Percentiles rank a stretch among this genome's conserved stretches.
phyloP scores from a whole-genome alignment of 2,329 filamentous ascomycete genomes.

The Trichoderma cornu-damae region DNA sequence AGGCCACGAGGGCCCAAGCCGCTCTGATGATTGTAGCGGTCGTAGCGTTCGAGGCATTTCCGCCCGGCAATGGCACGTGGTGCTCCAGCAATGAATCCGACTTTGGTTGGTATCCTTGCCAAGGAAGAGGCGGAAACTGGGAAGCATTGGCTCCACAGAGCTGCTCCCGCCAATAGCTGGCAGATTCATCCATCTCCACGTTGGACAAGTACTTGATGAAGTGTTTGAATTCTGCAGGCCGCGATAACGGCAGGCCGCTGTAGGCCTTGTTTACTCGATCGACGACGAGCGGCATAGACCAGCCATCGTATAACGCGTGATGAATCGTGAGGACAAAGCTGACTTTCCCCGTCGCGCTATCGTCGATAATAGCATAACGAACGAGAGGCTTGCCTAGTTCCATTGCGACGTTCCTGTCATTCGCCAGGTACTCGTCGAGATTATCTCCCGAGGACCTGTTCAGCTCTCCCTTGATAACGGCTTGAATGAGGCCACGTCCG shows the following conservation, averaged over 20 bases:
- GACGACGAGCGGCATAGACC: constrained; percentile 48
- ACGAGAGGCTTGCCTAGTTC: constrained; percentile 44
- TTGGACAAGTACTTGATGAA: constrained; percentile 45
- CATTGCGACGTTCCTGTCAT: constrained; percentile 38
- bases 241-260: constrained; percentile 28
- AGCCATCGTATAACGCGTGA: constrained; percentile 54
- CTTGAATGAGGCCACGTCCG: constrained; percentile 42
- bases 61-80: constrained; percentile 39
- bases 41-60: constrained; percentile 40
- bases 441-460: constrained; percentile 32
- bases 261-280: constrained; percentile 45
- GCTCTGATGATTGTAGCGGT: constrained; percentile 53
- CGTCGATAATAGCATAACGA: constrained; percentile 41
- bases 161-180: constrained; percentile 44
- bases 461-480: constrained; percentile 40
- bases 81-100: constrained; percentile 51
- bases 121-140: constrained; percentile 47
- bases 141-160: constrained; percentile 41
- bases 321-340: constrained; percentile 52
- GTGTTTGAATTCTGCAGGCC: constrained; percentile 42
- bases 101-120: constrained; percentile 43
- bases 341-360: constrained; percentile 29
- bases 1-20: constrained; percentile 53
- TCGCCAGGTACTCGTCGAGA: constrained; percentile 38
- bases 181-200: constrained; percentile 37